Base-by-base conservation (phyloP, 495 filamentous ascomycete genomes). In the Aspergillus carlsbadensis region DNA sequence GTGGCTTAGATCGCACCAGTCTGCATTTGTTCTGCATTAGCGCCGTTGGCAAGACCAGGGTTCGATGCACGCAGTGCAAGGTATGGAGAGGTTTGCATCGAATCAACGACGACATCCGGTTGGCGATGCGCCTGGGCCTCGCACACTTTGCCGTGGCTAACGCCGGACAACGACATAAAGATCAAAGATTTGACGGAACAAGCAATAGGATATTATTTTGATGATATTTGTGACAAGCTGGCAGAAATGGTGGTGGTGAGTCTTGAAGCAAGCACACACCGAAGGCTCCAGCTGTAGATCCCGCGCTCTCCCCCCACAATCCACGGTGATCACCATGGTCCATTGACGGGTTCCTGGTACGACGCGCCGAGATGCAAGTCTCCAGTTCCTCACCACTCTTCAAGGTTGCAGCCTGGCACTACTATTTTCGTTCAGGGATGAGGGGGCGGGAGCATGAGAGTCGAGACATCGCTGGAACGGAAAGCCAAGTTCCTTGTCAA, bases 261-360 rank as follows among this genome's bases (percentile, higher is more conserved):
- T 29, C 26, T 8, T 29, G 26, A 29, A n/a, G n/a, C n/a, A n/a
- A 17, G 39, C 15, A n/a, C 39, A 41, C 13, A 41, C 39, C 6
- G 39, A 14, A 7, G 39, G n/a, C 39, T 7, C 6, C 4, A 41
- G 39, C 39, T 7, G 17, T 14, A 41, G 39, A 43, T 43, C 20
- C 41, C 41, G 41, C 26, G 26, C 41, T 10, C 2, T 42, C 10
- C 41, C 41, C 41, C 41, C 18, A 43, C 20, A 43, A 15, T 10
- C 6, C 41, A 43, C 41, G 52, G 39, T 51, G 49, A 45, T 40
- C 49, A 46, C 10, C n/a, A n/a, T n/a, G n/a, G n/a, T n/a, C 21
- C 31, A 15, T 17, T 29, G 24, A 15, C 43, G 50, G 34, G 56
- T 54, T 63, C 60, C 52, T 63, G 49, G 56, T 59, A 56, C 44